phyloP scores from a whole-genome alignment of 2,329 filamentous ascomycete genomes.

The Botrytis fabae region DNA sequence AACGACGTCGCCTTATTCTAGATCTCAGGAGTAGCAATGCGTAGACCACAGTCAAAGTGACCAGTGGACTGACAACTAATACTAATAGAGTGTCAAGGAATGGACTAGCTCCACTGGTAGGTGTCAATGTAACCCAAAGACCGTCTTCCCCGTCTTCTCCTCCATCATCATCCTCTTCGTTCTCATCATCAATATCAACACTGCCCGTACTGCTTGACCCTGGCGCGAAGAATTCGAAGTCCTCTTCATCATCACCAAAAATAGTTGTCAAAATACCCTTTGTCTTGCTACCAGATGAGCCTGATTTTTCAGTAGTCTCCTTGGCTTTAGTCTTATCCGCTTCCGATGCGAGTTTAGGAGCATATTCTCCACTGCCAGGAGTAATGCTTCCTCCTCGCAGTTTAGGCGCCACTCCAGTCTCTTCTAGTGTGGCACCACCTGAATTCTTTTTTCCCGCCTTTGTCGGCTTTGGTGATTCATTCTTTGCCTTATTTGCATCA shows the following conservation, averaged over 20 bases:
- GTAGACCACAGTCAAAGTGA: slow-evolving; percentile 92
- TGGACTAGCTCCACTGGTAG: slow-evolving; percentile 83
- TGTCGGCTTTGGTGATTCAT: slow-evolving; percentile 25
- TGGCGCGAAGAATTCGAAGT: slow-evolving; percentile 38
- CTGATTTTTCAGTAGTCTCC: slow-evolving; percentile 24
- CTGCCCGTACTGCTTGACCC: slow-evolving; percentile 22
- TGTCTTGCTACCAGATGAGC: slow-evolving; percentile 29
- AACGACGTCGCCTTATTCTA: slow-evolving; percentile 82
- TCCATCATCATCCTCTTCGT: slow-evolving; percentile 45
- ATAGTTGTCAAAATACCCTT: slow-evolving; percentile 51
- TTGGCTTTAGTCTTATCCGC: slow-evolving; percentile 36
- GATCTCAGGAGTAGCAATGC: slow-evolving; percentile 83
- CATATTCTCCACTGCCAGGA: slow-evolving; percentile 72
- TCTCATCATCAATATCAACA: slow-evolving; percentile 33
- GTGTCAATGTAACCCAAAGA: slow-evolving; percentile 94
- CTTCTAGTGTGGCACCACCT: slow-evolving; percentile 37
- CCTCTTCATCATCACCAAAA: slow-evolving; percentile 49
- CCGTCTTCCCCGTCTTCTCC: slow-evolving; percentile 64
- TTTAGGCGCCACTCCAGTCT: slow-evolving; percentile 38
- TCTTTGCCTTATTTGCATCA: slow-evolving; percentile 34
- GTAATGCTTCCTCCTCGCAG: slow-evolving; percentile 67
- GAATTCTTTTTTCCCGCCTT: slow-evolving; percentile 35
- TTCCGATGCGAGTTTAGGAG: slow-evolving; percentile 28
- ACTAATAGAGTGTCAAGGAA: slow-evolving; percentile 98
- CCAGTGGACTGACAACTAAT: slow-evolving; percentile 88